Evolutionary conservation across 805 yeast species (phyloP), one percentile per base, ranked within the genome.

Genomic region (Alloascoidea africana): DNA sequence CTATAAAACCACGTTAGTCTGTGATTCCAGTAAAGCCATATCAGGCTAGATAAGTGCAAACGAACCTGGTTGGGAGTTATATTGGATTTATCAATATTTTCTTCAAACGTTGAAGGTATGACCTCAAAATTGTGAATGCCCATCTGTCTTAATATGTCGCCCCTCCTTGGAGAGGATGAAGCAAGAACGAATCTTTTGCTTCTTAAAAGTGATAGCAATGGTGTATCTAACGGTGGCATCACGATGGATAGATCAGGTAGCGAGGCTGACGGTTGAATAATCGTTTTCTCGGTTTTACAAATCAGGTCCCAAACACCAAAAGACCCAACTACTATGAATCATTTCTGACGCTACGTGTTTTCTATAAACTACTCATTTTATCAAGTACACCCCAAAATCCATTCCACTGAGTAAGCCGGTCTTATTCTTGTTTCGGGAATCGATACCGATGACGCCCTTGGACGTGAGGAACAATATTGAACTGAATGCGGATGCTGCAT

Each of bases 141-240:
- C 39, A 72, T 42, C 39, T 60, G 60, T 2, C 45, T 33, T n/a
- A 72, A 43, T 4, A 72, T 66, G 30, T 67, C 69, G 18, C 49
- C 44, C 38, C 78, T 47, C 37, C 76, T 53, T 1, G 68, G 68
- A 0, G 77, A 70, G 2, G 69, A 58, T 2, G 75, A 68, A 13
- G 75, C 75, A 3, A 70, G 53, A 2, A 66, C 50, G 35, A 70
- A 59, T 17, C 35, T 35, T 41, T 43, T 49, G 4, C 39, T 35
- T 3, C 38, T 8, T 5, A 60, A 35, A 33, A 45, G 48, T 1
- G 44, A 38, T 40, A 48, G 51, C 4, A 59, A 43, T 16, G 58
- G 56, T 39, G 53, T 55, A 5, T 46, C 36, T 27, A 53, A 44
- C 14, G 43, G 35, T 17, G 42, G 16, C 42, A 41, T 42, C 30